phyloP scores from a whole-genome alignment of 1,284 basidiomycete species.

The Ustilago trichophora region DNA sequence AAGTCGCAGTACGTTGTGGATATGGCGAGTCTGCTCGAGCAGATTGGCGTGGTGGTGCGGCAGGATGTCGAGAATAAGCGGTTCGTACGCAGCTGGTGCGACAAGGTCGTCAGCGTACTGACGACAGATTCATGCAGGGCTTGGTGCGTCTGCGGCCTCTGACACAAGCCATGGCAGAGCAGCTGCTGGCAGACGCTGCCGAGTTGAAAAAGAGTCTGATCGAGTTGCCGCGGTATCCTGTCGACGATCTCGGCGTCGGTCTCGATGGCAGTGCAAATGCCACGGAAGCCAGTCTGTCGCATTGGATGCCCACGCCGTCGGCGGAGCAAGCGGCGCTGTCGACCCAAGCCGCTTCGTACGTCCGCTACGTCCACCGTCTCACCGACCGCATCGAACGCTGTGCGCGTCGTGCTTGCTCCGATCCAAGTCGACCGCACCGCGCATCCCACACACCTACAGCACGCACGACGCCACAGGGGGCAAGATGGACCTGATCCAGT shows the following conservation, averaged over 20 bases:
- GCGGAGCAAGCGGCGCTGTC: slow-evolving; percentile 36
- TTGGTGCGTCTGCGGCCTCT: slow-evolving; percentile 59
- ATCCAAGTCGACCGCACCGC: slow-evolving; percentile 8
- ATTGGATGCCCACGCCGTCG: slow-evolving; percentile 29
- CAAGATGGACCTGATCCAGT: slow-evolving; percentile 33
- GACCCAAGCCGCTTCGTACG: slow-evolving; percentile 42
- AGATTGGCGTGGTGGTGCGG: slow-evolving; percentile 59
- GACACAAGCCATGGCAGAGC: slow-evolving; percentile 40
- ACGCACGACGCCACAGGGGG: not conserved
- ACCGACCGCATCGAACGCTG: slow-evolving; percentile 51
- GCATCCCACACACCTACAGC: not conserved
- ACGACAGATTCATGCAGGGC: slow-evolving; percentile 44
- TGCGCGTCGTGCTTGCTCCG: slow-evolving; percentile 49
- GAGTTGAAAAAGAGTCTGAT: slow-evolving; percentile 50
- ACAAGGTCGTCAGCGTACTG: slow-evolving; percentile 55
- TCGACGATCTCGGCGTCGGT: slow-evolving; percentile 32
- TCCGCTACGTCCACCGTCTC: slow-evolving; percentile 51
- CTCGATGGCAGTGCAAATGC: slow-evolving; percentile 13
- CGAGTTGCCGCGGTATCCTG: slow-evolving; percentile 56
- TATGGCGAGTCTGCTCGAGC: slow-evolving; percentile 56
- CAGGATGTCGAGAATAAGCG: slow-evolving; percentile 64
- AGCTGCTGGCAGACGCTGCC: slow-evolving; percentile 50
- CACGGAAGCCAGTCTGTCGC: slow-evolving; percentile 25
- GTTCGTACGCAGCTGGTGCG: slow-evolving; percentile 62
- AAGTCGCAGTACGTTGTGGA: slow-evolving; percentile 58